Percentiles rank a stretch among this genome's conserved stretches.
These are phyloP conservation scores for Zygotorulaspora florentina DNA, from an alignment of 805 yeast species.

Conservation along the genomic window DNA sequence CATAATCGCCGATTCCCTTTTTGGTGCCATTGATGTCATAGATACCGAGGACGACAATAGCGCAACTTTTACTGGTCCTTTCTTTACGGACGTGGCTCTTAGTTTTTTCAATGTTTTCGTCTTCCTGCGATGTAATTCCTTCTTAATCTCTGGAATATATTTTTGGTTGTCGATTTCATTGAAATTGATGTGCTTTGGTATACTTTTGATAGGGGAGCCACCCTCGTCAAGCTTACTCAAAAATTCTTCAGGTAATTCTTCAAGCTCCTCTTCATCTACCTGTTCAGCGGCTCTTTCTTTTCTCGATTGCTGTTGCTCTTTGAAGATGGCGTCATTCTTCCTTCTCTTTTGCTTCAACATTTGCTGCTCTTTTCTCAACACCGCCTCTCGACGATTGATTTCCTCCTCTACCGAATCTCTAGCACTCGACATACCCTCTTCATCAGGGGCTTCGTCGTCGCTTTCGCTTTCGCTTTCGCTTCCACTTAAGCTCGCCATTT, in stretches of 20 bases:
- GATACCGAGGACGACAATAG: conserved; percentile 23
- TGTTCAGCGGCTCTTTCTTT: conserved; percentile 20
- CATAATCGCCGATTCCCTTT: conserved; percentile 24
- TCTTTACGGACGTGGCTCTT: conserved; percentile 31
- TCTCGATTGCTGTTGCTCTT: conserved; percentile 34
- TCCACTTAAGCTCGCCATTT: no score
- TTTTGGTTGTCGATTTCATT: conserved; percentile 20
- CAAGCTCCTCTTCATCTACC: conserved; percentile 30
- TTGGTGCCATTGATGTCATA: conserved; percentile 30
- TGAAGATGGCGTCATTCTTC: conserved; percentile 25
- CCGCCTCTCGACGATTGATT: conserved; percentile 27
- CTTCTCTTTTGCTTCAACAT: conserved; percentile 35
- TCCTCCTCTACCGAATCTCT: conserved; percentile 23
- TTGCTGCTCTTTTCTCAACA: conserved; percentile 24
- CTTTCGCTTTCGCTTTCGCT: conserved; percentile 18
- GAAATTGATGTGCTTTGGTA: conserved; percentile 36
- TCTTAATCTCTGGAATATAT: conserved; percentile 16
- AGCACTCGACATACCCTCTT: conserved; percentile 37
- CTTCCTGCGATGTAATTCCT: conserved; percentile 24
- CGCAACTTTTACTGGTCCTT: conserved; percentile 43
- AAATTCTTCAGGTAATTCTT: conserved; percentile 40
- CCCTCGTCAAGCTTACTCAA: conserved; percentile 32
- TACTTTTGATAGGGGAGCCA: conserved; percentile 12
- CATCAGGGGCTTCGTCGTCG: conserved; percentile 49
- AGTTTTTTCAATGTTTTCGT: conserved; percentile 33